Conservation (phyloP, 139 green algal genomes). For the Dunaliella primolecta region DNA sequence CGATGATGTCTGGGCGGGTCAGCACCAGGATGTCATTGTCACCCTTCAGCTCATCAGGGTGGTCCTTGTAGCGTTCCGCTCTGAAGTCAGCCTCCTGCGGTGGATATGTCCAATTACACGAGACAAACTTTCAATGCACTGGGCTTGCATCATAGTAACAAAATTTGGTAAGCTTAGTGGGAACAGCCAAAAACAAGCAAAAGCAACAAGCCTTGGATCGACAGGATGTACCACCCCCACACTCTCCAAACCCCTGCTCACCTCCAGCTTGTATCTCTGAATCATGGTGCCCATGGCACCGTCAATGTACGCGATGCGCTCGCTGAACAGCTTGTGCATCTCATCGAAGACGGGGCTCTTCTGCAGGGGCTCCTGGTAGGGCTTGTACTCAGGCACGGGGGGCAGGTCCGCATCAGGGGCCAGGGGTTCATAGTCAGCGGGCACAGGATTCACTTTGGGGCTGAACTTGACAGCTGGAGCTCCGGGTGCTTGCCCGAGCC, state of each 20-base stretch:
- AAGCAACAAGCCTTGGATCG: neutral
- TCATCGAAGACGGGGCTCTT: conserved; percentile 26
- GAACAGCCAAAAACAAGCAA: too few species aligned
- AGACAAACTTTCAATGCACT: too few species aligned
- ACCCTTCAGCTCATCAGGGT: conserved; percentile 91
- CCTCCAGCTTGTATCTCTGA: conserved; percentile 80
- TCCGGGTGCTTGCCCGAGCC: conserved; percentile 24
- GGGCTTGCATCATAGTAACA: conserved; percentile 1
- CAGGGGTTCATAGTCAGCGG: conserved; percentile 43
- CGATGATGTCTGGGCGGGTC: conserved; percentile 90
- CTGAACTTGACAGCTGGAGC: conserved; percentile 30
- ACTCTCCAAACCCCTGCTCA: conserved; percentile 55
- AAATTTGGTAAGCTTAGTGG: conserved; percentile 10
- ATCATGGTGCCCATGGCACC: conserved; percentile 96
- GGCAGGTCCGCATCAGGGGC: conserved; percentile 39
- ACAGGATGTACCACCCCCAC: too few species aligned
- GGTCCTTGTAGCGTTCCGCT: conserved; percentile 63
- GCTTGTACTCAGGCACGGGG: conserved; percentile 54
- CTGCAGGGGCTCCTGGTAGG: conserved; percentile 2
- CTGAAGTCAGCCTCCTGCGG: conserved; percentile 94
- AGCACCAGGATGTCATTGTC: conserved; percentile 98
- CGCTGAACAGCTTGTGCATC: conserved; percentile 73
- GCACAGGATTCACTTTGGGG: conserved; percentile 52
- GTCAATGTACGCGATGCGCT: conserved; percentile 96
- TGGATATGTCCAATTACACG: too few species aligned